Percentiles rank a stretch among this genome's conserved stretches.
Conservation (phyloP, 352 stramenopile species). For the Blastocystis sp. region DNA sequence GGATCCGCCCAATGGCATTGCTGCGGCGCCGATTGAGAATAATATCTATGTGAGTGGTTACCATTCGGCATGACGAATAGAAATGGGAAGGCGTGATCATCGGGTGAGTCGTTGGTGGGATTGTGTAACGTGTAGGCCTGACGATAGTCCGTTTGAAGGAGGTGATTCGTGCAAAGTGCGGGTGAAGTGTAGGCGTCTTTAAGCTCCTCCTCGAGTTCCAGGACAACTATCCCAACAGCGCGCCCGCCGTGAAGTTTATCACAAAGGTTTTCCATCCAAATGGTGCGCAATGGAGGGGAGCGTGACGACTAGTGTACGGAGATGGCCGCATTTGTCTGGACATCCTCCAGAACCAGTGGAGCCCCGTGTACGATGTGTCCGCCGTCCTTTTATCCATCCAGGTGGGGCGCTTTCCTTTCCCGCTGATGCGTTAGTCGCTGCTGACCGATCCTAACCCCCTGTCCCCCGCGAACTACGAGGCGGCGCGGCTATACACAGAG, state of each 20-base stretch:
- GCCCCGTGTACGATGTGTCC: constrained; percentile 98
- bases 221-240: constrained; percentile 99
- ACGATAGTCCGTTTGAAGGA: constrained; percentile 97
- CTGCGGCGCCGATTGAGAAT: constrained; percentile 92
- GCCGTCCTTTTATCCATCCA: constrained; percentile 97
- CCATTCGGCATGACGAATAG: constrained; percentile 69
- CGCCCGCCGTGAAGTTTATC: constrained; percentile 92
- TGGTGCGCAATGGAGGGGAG: constrained; percentile 72
- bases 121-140: constrained; percentile 77
- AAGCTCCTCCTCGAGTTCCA: constrained; percentile 96
- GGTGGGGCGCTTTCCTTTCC: background rate
- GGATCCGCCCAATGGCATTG: constrained; percentile 92
- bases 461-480: constrained; percentile 96
- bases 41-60: constrained; percentile 91
- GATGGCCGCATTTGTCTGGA: constrained; percentile 91
- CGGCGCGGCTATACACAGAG: constrained; percentile 91
- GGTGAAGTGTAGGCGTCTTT: constrained; percentile 78
- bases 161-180: constrained; percentile 68
- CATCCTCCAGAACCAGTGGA: constrained; percentile 99
- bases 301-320: constrained; percentile 78
- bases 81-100: constrained; percentile 83
- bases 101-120: constrained; percentile 73
- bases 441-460: constrained; percentile 98
- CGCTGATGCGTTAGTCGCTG: constrained; percentile 80
- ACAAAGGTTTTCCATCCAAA: constrained; percentile 99